phyloP scores from a whole-genome alignment of 73 alveolate genomes.

The Breviolum minutum region DNA sequence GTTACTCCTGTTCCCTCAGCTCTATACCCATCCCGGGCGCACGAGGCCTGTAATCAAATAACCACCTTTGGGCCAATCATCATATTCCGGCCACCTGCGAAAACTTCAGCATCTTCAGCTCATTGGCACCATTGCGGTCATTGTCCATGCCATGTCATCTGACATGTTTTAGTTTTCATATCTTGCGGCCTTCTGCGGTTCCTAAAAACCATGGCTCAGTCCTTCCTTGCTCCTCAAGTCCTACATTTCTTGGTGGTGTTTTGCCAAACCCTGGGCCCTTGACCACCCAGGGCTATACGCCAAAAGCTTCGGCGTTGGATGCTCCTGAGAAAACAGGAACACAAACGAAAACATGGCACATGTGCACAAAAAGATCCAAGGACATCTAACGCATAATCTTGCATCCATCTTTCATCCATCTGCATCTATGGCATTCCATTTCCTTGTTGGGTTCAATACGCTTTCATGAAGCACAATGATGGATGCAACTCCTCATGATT shows the following conservation, averaged over 20 bases:
- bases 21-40: too few relatives aligned
- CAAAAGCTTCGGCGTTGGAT: conserved; percentile 23
- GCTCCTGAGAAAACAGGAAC: neutral
- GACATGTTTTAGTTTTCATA: neutral
- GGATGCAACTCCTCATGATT: neutral
- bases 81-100: conserved; percentile 43
- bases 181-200: too few relatives aligned
- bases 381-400: too few relatives aligned
- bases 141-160: neutral
- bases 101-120: neutral
- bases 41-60: neutral
- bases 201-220: too few relatives aligned
- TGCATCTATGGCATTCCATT: too few relatives aligned
- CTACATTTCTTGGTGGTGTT: too few relatives aligned
- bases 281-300: conserved; percentile 41
- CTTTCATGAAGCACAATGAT: too few relatives aligned
- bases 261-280: neutral
- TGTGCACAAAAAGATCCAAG: too few relatives aligned
- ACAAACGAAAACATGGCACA: neutral
- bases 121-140: neutral
- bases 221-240: too few relatives aligned
- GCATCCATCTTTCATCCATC: too few relatives aligned
- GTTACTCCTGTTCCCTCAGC: too few relatives aligned
- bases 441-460: too few relatives aligned
- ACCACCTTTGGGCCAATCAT: conserved; percentile 28